These are phyloP conservation scores for Hypericum androsaemum DNA, from an alignment of 345 rosid species.

Conservation along the genomic window DNA sequence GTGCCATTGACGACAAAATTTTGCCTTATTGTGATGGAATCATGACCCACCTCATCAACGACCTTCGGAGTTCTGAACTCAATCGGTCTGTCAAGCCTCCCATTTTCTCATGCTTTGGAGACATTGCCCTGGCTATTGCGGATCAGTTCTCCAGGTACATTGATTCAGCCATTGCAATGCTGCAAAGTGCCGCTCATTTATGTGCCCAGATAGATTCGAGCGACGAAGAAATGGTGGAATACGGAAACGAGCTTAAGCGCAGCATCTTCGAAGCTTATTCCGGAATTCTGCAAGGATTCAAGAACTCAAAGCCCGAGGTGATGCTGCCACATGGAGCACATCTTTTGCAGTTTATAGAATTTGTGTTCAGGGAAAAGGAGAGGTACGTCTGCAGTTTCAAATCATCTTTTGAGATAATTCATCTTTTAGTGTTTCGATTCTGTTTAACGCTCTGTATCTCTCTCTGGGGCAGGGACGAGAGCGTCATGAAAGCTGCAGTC, in stretches of 20 bases:
- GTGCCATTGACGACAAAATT: conserved; percentile 4
- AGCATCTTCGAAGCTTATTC: conserved; percentile 92
- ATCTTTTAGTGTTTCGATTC: not conserved
- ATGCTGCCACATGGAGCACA: conserved; percentile 79
- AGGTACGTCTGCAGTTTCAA: conserved; percentile 30
- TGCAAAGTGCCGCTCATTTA: conserved; percentile 77
- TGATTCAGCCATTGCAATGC: conserved; percentile 48
- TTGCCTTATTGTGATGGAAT: conserved; percentile 8
- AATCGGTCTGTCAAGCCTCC: conserved; percentile 68
- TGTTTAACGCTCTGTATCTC: not conserved
- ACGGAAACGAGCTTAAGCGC: conserved; percentile 67
- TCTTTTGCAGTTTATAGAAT: conserved; percentile 70
- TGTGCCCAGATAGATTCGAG: conserved; percentile 55
- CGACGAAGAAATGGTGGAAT: conserved; percentile 79
- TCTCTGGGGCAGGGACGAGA: conserved; percentile 52
- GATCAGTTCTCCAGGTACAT: conserved; percentile 63
- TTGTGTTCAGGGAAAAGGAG: conserved; percentile 56
- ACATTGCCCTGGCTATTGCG: conserved; percentile 6
- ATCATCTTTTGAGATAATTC: not conserved
- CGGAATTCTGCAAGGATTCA: conserved; percentile 89
- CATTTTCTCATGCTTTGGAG: conserved; percentile 6
- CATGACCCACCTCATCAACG: conserved; percentile 5
- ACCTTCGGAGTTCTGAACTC: not conserved
- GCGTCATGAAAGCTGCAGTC: conserved; percentile 75
- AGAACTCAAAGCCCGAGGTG: conserved; percentile 61